Evolutionary conservation across 371 early-diverging fungal genomes (phyloP).

Genomic region (Mortierella sp.): DNA sequence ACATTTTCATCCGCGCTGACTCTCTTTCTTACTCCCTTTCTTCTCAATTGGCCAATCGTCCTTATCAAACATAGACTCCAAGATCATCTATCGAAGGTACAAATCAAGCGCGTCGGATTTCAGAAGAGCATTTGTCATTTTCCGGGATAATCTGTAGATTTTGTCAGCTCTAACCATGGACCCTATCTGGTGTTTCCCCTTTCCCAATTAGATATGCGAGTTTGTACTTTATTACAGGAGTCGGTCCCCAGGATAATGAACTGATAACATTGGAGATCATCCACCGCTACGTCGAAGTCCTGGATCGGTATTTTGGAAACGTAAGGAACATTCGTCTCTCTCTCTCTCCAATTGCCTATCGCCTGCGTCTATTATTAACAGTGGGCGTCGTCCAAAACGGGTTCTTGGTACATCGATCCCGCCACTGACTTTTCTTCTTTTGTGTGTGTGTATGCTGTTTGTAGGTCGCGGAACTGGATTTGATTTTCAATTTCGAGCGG

Average conservation of each 20-base stretch:
- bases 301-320: slow-evolving; percentile 98
- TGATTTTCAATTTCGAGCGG: slow-evolving; percentile 90
- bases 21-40: too few species aligned
- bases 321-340: slow-evolving; percentile 61
- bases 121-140: neutral
- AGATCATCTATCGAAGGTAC: slow-evolving; percentile 92
- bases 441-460: too few species aligned
- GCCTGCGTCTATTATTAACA: too few species aligned
- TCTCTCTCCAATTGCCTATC: neutral
- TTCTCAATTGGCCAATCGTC: too few species aligned
- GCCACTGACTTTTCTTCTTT: neutral
- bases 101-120: neutral
- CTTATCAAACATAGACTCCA: slow-evolving; percentile 86
- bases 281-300: slow-evolving; percentile 96
- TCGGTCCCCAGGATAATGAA: slow-evolving; percentile 93
- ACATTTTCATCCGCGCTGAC: too few species aligned
- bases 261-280: slow-evolving; percentile 95
- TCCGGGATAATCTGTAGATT: too few species aligned
- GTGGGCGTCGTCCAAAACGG: too few species aligned
- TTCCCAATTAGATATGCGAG: slow-evolving; percentile 87
- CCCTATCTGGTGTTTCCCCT: too few species aligned
- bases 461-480: slow-evolving; percentile 15
- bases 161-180: neutral
- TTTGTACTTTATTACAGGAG: slow-evolving; percentile 97
- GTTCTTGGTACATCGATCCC: too few species aligned